These are phyloP conservation scores for Mediolabrus comicus DNA, from an alignment of 108 stramenopile genomes.

Conservation along the genomic window DNA sequence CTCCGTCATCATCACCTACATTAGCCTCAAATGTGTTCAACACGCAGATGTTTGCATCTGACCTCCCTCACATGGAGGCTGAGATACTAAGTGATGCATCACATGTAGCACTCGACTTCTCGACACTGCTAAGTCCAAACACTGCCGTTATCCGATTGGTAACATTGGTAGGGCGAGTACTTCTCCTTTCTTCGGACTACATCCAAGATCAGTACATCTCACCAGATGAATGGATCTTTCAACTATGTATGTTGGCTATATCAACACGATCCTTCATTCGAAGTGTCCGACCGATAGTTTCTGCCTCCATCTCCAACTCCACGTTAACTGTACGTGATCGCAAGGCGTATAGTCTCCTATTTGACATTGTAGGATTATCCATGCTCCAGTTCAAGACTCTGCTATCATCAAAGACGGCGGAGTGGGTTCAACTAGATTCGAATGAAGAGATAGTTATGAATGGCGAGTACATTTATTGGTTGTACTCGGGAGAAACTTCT, in stretches of 20 bases:
- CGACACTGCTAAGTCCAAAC: constrained; percentile 28
- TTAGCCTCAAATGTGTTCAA: not conserved
- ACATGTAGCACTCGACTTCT: constrained; percentile 45
- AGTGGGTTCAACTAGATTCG: constrained; percentile 26
- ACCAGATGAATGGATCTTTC: constrained; percentile 39
- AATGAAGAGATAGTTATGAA: constrained; percentile 17
- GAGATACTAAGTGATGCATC: constrained; percentile 42
- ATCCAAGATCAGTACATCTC: constrained; percentile 34
- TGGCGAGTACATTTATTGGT: constrained; percentile 37
- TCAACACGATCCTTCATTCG: constrained; percentile 18
- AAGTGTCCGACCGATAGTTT: constrained; percentile 27
- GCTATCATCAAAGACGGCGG: constrained; percentile 27
- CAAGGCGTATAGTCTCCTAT: constrained; percentile 27
- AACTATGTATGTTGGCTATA: constrained; percentile 28
- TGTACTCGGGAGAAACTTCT: constrained; percentile 33
- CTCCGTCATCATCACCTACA: not conserved
- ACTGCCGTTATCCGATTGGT: constrained; percentile 34
- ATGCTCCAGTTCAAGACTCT: constrained; percentile 45
- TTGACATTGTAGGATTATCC: constrained; percentile 26
- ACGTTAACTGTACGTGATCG: constrained; percentile 36
- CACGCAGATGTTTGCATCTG: constrained; percentile 17
- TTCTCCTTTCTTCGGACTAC: constrained; percentile 32
- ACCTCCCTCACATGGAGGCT: constrained; percentile 38
- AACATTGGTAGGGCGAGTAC: constrained; percentile 36
- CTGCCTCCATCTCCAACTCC: constrained; percentile 9